Evolutionary conservation across 2,329 filamentous ascomycete genomes (phyloP), one percentile per base, ranked within the genome.

Genomic region (Colletotrichum cereale): DNA sequence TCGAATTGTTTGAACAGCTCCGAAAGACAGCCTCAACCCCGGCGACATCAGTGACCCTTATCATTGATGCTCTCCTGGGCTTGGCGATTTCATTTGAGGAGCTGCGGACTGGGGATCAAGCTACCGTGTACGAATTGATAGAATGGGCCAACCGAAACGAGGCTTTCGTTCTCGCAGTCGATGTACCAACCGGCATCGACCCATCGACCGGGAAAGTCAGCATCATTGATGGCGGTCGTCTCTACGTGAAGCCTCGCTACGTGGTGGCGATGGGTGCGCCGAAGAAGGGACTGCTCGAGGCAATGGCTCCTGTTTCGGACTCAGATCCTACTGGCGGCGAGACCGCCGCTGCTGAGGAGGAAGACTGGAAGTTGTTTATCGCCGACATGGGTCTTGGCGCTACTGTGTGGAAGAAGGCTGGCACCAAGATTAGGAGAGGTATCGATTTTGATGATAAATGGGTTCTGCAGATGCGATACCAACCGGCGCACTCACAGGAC

Each of bases 131-230:
- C 77, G 93, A 97, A 78, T 89, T 98, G 78, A 96, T 98, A 77
- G 92, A 95, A 73, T 98, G 95, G 95, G 92, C 94, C 3, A 98
- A 98, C 79, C 92, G 95, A 74, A 93, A 92, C 78, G 93, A 95
- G 74, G 91, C 94, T 0, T 91, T 92, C 69, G 92, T 96, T 3
- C 84, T 99, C 26, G 93, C 95, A 0, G 89, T 99, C n/a, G 96
- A 97, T 79, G 90, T 97, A 7, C 96, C 96, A 0, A 96, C 93
- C 0, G 96, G 96, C 6, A 90, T 97, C 61, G 94, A 96, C 74
- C 94, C 93, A 3, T 90, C 91, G 0, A 91, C 90, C 48, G 94
- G 94, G 77, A 88, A 88, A 78, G 86, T 89, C 21, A 88, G 86
- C 67, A 83, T 89, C 62, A 88, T 89, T 52, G 95, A 98, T 78